phyloP scores from a whole-genome alignment of 176 grass and related monocot genomes.

The Bromus sterilis region DNA sequence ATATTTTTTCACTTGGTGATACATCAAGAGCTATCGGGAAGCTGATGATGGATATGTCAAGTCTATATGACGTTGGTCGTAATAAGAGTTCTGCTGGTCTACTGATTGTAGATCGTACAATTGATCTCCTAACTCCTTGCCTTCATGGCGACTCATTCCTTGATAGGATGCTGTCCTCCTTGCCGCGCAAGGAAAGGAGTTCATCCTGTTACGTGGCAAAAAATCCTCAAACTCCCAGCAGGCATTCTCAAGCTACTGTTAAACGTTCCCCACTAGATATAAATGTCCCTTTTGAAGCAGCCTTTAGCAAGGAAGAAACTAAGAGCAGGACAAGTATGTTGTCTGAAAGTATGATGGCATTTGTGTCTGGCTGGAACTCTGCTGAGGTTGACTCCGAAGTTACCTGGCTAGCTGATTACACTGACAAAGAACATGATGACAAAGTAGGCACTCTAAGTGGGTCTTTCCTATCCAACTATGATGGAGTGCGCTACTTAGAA shows the following conservation, averaged over 20 bases:
- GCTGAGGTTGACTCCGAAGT: slow-evolving; percentile 30
- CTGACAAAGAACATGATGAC: slow-evolving; percentile 33
- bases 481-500: slow-evolving; percentile 61
- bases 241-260: slow-evolving; percentile 32
- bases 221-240: slow-evolving; percentile 36
- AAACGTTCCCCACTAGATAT: slow-evolving; percentile 65
- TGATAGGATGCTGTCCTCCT: slow-evolving; percentile 67
- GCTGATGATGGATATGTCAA: slow-evolving; percentile 98
- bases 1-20: slow-evolving; percentile 92
- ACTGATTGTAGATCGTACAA: slow-evolving; percentile 80
- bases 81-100: slow-evolving; percentile 91
- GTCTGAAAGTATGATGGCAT: slow-evolving; percentile 67
- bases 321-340: slow-evolving; percentile 24
- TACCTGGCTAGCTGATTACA: slow-evolving; percentile 34
- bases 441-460: slow-evolving; percentile 42
- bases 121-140: slow-evolving; percentile 91
- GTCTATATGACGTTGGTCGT: slow-evolving; percentile 88
- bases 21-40: slow-evolving; percentile 93
- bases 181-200: slow-evolving; percentile 52
- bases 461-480: slow-evolving; percentile 72
- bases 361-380: slow-evolving; percentile 82
- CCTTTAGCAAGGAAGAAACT: slow-evolving; percentile 55
- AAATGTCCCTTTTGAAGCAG: slow-evolving; percentile 55
- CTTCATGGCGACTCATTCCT: slow-evolving; percentile 83
- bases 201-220: slow-evolving; percentile 31